Evolutionary conservation across 176 grass and related monocot genomes (phyloP).

Genomic region (Aegilops longissima): DNA sequence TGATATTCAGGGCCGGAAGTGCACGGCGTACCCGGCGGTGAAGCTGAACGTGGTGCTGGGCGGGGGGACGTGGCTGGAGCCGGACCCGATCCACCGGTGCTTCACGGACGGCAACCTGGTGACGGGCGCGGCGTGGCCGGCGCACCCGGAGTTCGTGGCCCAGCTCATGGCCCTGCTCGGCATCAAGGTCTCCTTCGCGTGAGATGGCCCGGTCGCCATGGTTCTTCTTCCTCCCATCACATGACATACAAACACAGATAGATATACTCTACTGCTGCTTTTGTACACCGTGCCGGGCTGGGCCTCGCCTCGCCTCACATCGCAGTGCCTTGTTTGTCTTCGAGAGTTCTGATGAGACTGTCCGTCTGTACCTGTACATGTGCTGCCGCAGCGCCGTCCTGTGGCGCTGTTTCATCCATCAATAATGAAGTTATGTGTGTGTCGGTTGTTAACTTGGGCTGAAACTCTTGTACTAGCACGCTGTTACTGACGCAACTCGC

Average conservation of each 20-base stretch:
- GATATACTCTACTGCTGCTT: neutral
- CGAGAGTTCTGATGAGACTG: neutral
- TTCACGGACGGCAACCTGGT: slow-evolving; percentile 89
- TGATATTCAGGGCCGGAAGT: slow-evolving; percentile 61
- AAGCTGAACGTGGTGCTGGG: slow-evolving; percentile 90
- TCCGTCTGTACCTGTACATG: neutral
- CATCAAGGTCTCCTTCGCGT: slow-evolving; percentile 45
- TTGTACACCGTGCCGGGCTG: neutral
- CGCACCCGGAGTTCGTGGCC: slow-evolving; percentile 80
- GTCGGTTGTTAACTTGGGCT: too few relatives aligned
- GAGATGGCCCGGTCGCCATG: neutral
- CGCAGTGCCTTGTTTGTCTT: neutral
- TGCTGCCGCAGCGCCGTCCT: neutral
- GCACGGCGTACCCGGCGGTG: slow-evolving; percentile 91
- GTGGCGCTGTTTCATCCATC: neutral
- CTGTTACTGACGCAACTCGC: too few relatives aligned
- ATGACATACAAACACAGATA: too few relatives aligned
- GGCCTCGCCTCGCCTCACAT: neutral
- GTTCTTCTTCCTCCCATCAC: too few relatives aligned
- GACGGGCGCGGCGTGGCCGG: slow-evolving; percentile 87
- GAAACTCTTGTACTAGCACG: too few relatives aligned
- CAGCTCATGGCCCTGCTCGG: slow-evolving; percentile 89
- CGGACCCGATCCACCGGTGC: slow-evolving; percentile 78
- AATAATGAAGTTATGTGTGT: too few relatives aligned
- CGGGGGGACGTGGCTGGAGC: slow-evolving; percentile 84